These are phyloP conservation scores for Conidiobolus incongruus DNA, from an alignment of 371 early-diverging fungal genomes.

Conservation along the genomic window DNA sequence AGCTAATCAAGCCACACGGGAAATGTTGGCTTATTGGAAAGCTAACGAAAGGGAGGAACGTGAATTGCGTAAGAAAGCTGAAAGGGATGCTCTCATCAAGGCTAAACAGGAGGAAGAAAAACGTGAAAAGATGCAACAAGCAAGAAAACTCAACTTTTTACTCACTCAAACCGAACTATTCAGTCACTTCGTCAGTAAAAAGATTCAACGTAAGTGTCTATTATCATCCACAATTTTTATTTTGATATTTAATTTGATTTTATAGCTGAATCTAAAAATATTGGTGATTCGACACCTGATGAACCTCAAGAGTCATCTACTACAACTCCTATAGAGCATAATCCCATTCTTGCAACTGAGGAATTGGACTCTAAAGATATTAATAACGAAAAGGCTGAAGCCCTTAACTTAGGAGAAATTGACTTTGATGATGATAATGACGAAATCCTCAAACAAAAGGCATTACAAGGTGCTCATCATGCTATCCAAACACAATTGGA, in stretches of 20 bases:
- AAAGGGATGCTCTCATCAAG: slow-evolving; percentile 69
- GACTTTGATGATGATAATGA: slow-evolving; percentile 68
- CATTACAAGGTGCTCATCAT: slow-evolving; percentile 47
- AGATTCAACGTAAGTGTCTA: slow-evolving; percentile 20
- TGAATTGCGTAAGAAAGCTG: slow-evolving; percentile 75
- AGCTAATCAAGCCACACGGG: slow-evolving; percentile 10
- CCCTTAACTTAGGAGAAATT: slow-evolving; percentile 22
- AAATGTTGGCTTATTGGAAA: slow-evolving; percentile 75
- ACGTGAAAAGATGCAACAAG: slow-evolving; percentile 75
- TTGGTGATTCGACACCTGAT: slow-evolving; percentile 10
- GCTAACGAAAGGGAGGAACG: slow-evolving; percentile 74
- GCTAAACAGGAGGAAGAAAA: slow-evolving; percentile 68
- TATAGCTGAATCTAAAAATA: slow-evolving; percentile 7
- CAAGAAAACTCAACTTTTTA: slow-evolving; percentile 87
- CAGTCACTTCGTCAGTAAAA: slow-evolving; percentile 84
- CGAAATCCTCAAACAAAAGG: slow-evolving; percentile 35
- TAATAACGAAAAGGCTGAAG: slow-evolving; percentile 9
- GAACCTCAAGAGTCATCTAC: slow-evolving; percentile 12
- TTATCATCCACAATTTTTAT: not conserved
- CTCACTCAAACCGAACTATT: slow-evolving; percentile 94
- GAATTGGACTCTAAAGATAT: slow-evolving; percentile 8
- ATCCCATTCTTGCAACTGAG: slow-evolving; percentile 5
- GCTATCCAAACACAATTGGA: slow-evolving; percentile 54
- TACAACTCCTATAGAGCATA: slow-evolving; percentile 8
- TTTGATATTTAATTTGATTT: no score